These are phyloP conservation scores for Polyrhizophydium stewartii DNA, from an alignment of 371 early-diverging fungal genomes.

Conservation along the genomic window DNA sequence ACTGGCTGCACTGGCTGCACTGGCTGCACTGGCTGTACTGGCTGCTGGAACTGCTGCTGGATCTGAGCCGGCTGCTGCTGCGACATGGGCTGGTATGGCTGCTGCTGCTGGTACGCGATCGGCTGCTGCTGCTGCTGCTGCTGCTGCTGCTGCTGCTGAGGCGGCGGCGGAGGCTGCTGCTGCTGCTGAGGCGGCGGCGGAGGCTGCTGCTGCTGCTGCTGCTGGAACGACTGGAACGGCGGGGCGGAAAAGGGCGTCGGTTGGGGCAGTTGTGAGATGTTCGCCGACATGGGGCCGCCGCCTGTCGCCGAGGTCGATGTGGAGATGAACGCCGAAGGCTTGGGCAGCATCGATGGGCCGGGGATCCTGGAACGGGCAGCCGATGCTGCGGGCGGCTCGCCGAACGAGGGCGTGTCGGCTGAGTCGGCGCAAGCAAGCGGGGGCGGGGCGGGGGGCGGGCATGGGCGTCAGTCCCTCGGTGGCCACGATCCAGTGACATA, in stretches of 20 bases:
- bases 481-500: neutral
- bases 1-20: neutral
- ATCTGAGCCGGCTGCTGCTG: neutral
- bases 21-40: neutral
- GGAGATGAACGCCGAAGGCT: neutral
- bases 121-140: slow-evolving; percentile 8
- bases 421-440: no score
- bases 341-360: slow-evolving; percentile 1
- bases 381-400: neutral
- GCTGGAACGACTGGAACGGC: no score
- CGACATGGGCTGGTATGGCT: neutral
- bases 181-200: no score
- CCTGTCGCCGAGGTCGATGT: no score
- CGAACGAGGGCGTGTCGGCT: neutral
- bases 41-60: neutral
- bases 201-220: no score
- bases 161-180: no score
- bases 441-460: neutral
- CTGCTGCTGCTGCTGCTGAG: slow-evolving; percentile 12
- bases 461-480: neutral
- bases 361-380: neutral
- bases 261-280: no score
- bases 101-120: slow-evolving; percentile 1
- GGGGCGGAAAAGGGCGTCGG: no score
- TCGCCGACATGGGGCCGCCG: no score